phyloP scores from a whole-genome alignment of 2,329 filamentous ascomycete species.

The Teratosphaeria pseudoeucalypti region DNA sequence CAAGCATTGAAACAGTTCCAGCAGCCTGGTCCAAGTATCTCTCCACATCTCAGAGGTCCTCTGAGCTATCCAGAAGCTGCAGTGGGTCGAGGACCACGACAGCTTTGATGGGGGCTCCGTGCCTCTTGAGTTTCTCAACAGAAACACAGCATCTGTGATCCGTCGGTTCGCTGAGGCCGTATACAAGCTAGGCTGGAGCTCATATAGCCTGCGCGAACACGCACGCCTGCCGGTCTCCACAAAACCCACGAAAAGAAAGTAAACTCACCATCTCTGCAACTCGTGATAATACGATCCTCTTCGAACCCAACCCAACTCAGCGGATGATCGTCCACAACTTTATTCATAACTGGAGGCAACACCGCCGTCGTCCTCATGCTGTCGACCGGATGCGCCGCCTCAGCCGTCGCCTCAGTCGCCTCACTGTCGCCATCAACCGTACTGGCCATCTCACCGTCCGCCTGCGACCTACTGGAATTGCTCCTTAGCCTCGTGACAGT shows the following conservation, averaged over 20 bases:
- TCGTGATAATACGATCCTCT: slow-evolving; percentile 83
- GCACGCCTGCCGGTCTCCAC: background rate
- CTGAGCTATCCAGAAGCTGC: background rate
- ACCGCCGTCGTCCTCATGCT: slow-evolving; percentile 74
- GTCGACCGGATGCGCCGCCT: slow-evolving; percentile 70
- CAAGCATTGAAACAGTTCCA: background rate
- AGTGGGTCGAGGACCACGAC: background rate
- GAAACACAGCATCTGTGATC: background rate
- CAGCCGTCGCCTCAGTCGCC: slow-evolving; percentile 43
- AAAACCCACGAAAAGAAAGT: slow-evolving; percentile 1
- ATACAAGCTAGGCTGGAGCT: background rate
- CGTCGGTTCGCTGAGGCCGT: background rate
- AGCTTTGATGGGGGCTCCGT: background rate
- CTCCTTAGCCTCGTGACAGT: slow-evolving; percentile 56
- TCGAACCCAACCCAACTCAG: slow-evolving; percentile 89
- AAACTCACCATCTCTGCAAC: slow-evolving; percentile 73
- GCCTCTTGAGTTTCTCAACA: background rate
- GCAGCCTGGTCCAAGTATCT: background rate
- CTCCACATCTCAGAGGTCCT: background rate
- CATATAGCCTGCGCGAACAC: background rate
- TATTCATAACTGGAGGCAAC: slow-evolving; percentile 81
- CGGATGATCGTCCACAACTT: slow-evolving; percentile 75
- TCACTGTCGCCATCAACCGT: slow-evolving; percentile 15
- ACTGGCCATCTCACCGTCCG: slow-evolving; percentile 43
- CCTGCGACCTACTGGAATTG: slow-evolving; percentile 40